Conservation (phyloP, 352 stramenopile genomes). For the Pythium plurisporium region DNA sequence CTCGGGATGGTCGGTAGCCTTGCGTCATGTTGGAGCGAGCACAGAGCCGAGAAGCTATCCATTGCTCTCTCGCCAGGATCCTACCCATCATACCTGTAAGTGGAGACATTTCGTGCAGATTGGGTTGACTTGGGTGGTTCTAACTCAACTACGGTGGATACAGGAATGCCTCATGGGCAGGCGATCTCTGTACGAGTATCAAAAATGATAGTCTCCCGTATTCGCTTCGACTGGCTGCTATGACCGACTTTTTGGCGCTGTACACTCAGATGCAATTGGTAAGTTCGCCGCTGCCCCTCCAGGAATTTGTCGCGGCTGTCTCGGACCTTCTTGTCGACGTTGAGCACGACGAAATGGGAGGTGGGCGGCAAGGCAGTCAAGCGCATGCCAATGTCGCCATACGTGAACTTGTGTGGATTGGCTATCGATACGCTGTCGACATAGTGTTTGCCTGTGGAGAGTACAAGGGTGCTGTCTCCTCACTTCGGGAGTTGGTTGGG, state of each 20-base stretch:
- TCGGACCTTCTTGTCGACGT: conserved; percentile 11
- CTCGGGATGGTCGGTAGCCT: neutral
- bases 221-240: conserved; percentile 1
- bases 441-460: conserved; percentile 7
- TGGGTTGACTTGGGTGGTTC: no score
- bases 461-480: conserved; percentile 1
- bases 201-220: neutral
- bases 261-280: conserved; percentile 1
- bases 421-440: conserved; percentile 13
- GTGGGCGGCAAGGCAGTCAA: neutral
- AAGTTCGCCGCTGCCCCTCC: neutral
- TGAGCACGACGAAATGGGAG: neutral
- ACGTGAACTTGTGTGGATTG: conserved; percentile 16
- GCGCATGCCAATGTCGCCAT: neutral
- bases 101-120: no score
- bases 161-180: neutral
- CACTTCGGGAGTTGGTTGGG: conserved; percentile 12
- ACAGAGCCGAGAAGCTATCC: neutral
- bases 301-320: neutral
- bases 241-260: conserved; percentile 7
- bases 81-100: neutral
- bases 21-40: neutral
- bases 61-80: neutral
- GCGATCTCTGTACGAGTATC: neutral
- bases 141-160: no score